Conservation (phyloP, 306 rosid genomes). For the Cucumis cinereus region DNA sequence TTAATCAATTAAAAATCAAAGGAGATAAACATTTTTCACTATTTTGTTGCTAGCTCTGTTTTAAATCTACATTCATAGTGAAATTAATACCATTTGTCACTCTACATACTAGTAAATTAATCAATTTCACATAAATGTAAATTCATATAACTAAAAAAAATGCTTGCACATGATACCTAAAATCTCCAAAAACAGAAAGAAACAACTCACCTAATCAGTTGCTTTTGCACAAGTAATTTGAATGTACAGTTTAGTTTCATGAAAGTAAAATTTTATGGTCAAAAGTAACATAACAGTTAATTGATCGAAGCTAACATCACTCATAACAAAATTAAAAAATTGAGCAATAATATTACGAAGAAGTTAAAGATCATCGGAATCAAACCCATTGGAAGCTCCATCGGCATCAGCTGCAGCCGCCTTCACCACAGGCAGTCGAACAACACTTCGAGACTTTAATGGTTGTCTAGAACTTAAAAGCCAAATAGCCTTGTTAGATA, state of each 20-base stretch:
- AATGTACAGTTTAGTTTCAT: not conserved
- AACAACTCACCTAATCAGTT: not conserved
- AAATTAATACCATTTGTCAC: not conserved
- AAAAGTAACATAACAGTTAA: not conserved
- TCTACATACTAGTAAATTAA: not conserved
- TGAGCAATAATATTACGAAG: not conserved
- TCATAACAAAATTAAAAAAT: not conserved
- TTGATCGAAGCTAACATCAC: not conserved
- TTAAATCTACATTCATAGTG: not conserved
- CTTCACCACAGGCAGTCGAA: constrained; percentile 16
- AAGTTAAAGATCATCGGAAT: not conserved
- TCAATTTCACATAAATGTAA: not conserved
- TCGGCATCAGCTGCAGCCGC: constrained; percentile 52
- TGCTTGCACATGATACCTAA: not conserved
- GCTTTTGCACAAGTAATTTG: not conserved
- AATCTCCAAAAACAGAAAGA: not conserved
- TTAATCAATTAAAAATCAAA: not conserved
- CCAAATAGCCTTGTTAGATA: constrained; percentile 12
- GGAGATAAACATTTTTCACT: not conserved
- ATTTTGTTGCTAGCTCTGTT: not conserved
- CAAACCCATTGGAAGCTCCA: constrained; percentile 35
- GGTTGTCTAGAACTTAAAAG: constrained; percentile 21
- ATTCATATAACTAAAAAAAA: not conserved
- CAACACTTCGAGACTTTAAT: constrained; percentile 23
- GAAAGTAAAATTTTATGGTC: not conserved